These are phyloP conservation scores for Luzula sylvatica DNA, from an alignment of 176 grass and related monocot genomes.

Conservation along the genomic window DNA sequence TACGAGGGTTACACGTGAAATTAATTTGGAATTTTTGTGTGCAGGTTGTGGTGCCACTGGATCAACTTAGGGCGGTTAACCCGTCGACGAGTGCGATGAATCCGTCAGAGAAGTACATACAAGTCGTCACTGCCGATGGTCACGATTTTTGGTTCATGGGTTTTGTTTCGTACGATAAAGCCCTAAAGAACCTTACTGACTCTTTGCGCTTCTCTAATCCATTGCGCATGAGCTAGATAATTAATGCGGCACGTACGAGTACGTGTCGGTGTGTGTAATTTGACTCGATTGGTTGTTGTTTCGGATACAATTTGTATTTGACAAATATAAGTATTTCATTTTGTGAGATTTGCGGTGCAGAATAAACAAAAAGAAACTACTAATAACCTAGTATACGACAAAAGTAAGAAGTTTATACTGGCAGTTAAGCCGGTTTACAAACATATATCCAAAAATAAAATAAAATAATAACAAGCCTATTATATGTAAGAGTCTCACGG, in stretches of 20 bases:
- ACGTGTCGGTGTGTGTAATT: not conserved
- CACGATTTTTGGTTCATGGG: conserved; percentile 97
- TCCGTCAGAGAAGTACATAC: conserved; percentile 62
- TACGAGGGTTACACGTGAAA: not conserved
- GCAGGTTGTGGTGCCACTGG: conserved; percentile 61
- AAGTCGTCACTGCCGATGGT: conserved; percentile 41
- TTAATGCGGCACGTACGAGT: not conserved
- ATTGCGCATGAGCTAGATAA: conserved; percentile 2
- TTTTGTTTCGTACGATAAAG: conserved; percentile 84
- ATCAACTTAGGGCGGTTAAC: conserved; percentile 40
- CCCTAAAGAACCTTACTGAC: conserved; percentile 49
- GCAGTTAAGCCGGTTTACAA: no score
- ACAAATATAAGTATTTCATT: no score
- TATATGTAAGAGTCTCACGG: no score
- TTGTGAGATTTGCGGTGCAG: no score
- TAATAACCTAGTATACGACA: no score
- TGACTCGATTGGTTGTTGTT: conserved; percentile 5
- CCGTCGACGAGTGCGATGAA: conserved; percentile 44
- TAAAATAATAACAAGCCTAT: no score
- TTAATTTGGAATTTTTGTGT: conserved; percentile 2
- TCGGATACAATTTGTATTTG: not conserved
- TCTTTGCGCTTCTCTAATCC: conserved; percentile 27
- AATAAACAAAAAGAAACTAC: no score
- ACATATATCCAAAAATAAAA: no score
- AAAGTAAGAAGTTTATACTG: no score